A percentile compares a stretch with the other conserved stretches of the same genome.
These are phyloP conservation scores for Fusarium xylarioides DNA, from an alignment of 2,329 filamentous ascomycete species.

Conservation along the genomic window DNA sequence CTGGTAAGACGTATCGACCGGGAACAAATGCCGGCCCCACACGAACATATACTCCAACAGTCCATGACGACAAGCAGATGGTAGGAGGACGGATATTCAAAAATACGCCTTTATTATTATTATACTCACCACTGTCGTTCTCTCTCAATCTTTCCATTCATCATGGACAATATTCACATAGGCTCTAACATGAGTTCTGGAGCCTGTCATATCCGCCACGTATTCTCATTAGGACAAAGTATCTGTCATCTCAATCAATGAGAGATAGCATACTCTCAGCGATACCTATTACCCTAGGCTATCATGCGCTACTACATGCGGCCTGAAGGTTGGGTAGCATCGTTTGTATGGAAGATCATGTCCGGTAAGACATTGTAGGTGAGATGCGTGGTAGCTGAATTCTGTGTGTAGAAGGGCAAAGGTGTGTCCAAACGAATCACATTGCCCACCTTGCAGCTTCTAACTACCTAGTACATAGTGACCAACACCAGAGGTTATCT, in stretches of 20 bases:
- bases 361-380: conserved; percentile 13
- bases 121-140: not conserved
- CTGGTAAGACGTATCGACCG: conserved; percentile 31
- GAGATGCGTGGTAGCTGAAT: conserved; percentile 1
- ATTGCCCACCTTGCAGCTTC: not conserved
- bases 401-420: not conserved
- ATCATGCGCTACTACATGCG: not conserved
- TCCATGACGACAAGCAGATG: not conserved
- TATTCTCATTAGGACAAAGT: not conserved
- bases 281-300: not conserved
- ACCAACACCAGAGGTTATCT: not conserved
- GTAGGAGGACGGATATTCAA: not conserved
- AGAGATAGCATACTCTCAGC: not conserved
- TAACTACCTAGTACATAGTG: not conserved
- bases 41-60: not conserved
- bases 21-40: conserved; percentile 40
- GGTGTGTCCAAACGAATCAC: not conserved
- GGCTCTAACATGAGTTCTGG: not conserved
- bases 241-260: not conserved
- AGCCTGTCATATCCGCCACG: not conserved
- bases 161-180: not conserved
- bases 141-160: not conserved
- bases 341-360: conserved; percentile 27
- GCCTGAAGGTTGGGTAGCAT: not conserved
- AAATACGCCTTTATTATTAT: not conserved